Evolutionary conservation across 2,329 filamentous ascomycete species (phyloP).

Genomic region (Venturia effusa): DNA sequence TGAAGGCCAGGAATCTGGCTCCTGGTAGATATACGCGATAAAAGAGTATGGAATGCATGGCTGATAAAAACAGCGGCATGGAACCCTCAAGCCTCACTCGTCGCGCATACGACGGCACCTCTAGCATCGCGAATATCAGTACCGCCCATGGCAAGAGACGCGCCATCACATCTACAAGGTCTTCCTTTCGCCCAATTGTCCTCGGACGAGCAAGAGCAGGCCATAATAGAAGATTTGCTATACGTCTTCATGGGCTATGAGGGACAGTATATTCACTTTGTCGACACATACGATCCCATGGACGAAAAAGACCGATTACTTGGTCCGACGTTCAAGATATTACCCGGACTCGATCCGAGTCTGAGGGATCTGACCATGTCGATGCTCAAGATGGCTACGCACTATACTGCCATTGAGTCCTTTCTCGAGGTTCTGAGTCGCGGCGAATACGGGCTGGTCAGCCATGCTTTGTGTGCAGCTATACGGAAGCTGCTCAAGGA

Average conservation of each 20-base stretch:
- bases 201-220: slow-evolving; percentile 73
- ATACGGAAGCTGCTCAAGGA: slow-evolving; percentile 87
- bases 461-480: slow-evolving; percentile 90
- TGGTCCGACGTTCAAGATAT: slow-evolving; percentile 70
- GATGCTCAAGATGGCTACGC: slow-evolving; percentile 89
- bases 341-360: slow-evolving; percentile 80
- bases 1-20: slow-evolving; percentile 13
- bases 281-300: slow-evolving; percentile 67
- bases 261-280: slow-evolving; percentile 90
- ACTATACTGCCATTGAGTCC: slow-evolving; percentile 81
- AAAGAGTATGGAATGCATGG: not conserved
- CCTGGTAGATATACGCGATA: slow-evolving; percentile 17
- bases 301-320: slow-evolving; percentile 79
- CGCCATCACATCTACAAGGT: slow-evolving; percentile 59
- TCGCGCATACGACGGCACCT: slow-evolving; percentile 60
- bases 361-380: slow-evolving; percentile 75
- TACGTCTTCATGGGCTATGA: slow-evolving; percentile 98
- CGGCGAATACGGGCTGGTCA: slow-evolving; percentile 87
- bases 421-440: slow-evolving; percentile 92
- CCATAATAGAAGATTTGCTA: slow-evolving; percentile 78
- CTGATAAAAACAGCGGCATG: slow-evolving; percentile 35
- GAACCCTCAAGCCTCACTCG: slow-evolving; percentile 68
- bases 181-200: slow-evolving; percentile 58
- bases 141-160: slow-evolving; percentile 51
- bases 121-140: slow-evolving; percentile 57